Base-by-base conservation (phyloP, 805 yeast species). In the Grigorovia transvaalensis region DNA sequence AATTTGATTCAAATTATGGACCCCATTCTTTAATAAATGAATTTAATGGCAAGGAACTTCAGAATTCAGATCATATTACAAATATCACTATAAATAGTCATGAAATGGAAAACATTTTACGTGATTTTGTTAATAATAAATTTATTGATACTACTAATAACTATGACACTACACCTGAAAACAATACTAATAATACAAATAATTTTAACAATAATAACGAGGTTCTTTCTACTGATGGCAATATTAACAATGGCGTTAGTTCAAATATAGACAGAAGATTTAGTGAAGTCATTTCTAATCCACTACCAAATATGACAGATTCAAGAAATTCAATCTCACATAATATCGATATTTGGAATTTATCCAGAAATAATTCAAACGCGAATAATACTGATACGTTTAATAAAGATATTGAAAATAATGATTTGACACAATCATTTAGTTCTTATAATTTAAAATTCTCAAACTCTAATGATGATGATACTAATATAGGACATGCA, bases 321-420 rank as follows among this genome's bases (percentile, higher is more conserved):
- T 48, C 59, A 15, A 57, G 68, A 45, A 59, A 59, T 19, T 62
- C 67, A 9, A 63, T 64, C 12, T 64, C 68, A 9, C 63, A 64
- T 49, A 48, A 55, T 19, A 48, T 62, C 2, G 67, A 64, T 48
- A 59, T 62, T 47, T 64, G 67, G 68, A 61, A 62, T 51, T 45
- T 61, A 47, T 52, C 61, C 18, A 43, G 47, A 17, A 45, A 49
- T 42, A 53, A 29, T 13, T 47, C 38, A 15, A 53, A 29, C 15
- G 44, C 38, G n/a, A 15, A 50, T 15, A 44, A 50, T 23, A 46
- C 51, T 51, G 42, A 47, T 50, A 23, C 38, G 30, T 4, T 44
- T 18, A 30, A 45, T 19, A 44, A 35, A 9, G 13, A n/a, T 20
- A 38, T 20, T n/a, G 19, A 38, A 9, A 64, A 63, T 44, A 56